Base-by-base conservation (phyloP, 2,329 filamentous ascomycete genomes). In the Nigrospora osmanthi region DNA sequence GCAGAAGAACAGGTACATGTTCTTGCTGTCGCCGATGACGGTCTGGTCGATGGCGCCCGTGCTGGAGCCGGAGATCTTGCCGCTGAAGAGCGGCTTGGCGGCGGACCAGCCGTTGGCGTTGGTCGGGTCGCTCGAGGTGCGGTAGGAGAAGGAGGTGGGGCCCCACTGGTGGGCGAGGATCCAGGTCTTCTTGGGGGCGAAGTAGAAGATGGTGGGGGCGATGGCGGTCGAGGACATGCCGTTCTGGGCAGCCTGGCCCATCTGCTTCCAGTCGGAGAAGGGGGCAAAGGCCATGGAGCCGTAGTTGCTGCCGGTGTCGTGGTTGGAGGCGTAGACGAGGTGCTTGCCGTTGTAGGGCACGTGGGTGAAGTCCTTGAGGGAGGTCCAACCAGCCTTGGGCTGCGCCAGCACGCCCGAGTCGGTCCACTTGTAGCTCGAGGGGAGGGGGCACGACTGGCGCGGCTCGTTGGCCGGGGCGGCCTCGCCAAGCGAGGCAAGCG, bases 161-260 rank as follows among this genome's bases (percentile, higher is more conserved):
- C 79, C 79, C 78, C 79, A 83, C 59, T 85, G 79, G 55, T 82
- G 75, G n/a, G 78, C 75, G 0, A 84, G 69, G n/a, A 83, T 64
- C 81, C 81, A 85, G 50, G 75, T 60, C 51, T 63, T 68, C 64
- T 81, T 83, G 1, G 80, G 81, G 6, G 57, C 52, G 53, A 83
- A 84, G 66, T 73, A 78, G 65, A 85, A 82, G 40, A 85, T 62
- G 0, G 78, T 79, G 1, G 81, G 81, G 0, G 80, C 80, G 17
- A 81, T 78, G 11, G 75, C 60, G 6, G 48, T 52, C 4, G 47
- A 38, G 38, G 32, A 64, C 73, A 78, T 80, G 1, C 47, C 49
- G 49, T 65, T 83, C 61, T 84, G 80, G 48, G 55, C 62, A 0
- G 70, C 75, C 1, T 69, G 62, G 16, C 58, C 62, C 68, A 83